Conservation (phyloP, 2,329 filamentous ascomycete species). For the Drechslerella stenobrocha region DNA sequence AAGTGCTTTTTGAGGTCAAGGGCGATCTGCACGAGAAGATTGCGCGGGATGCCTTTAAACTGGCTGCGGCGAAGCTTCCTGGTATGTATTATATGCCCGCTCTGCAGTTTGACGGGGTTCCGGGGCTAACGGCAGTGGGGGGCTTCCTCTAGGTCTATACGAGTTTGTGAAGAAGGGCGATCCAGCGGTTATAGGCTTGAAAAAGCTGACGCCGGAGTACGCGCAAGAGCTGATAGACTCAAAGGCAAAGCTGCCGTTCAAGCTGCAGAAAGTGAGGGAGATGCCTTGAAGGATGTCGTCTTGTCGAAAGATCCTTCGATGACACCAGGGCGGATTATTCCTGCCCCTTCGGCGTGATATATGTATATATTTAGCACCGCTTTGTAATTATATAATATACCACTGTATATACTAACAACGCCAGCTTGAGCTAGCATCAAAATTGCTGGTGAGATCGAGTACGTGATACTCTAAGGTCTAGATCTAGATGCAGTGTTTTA, state of each 20-base stretch:
- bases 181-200: slow-evolving; percentile 84
- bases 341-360: slow-evolving; percentile 1
- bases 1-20: slow-evolving; percentile 88
- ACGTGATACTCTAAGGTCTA: no score
- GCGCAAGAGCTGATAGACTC: slow-evolving; percentile 67
- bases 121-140: slow-evolving; percentile 6
- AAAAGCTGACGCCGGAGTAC: slow-evolving; percentile 78
- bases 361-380: slow-evolving; percentile 16
- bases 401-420: slow-evolving; percentile 14
- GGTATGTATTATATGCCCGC: slow-evolving; percentile 67
- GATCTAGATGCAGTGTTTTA: no score
- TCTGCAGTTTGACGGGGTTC: slow-evolving; percentile 16
- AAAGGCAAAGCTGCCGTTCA: slow-evolving; percentile 50
- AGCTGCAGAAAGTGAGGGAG: slow-evolving; percentile 73
- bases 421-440: not conserved
- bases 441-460: no score
- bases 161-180: slow-evolving; percentile 95
- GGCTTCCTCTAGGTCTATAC: slow-evolving; percentile 66
- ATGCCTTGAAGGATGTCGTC: slow-evolving; percentile 56
- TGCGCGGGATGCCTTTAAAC: slow-evolving; percentile 84
- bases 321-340: slow-evolving; percentile 46
- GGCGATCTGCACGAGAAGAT: slow-evolving; percentile 93
- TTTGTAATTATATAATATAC: slow-evolving; percentile 37
- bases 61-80: slow-evolving; percentile 93
- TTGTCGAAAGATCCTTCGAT: slow-evolving; percentile 36